Evolutionary conservation across 2,329 filamentous ascomycete species (phyloP).

Genomic region (Aspergillus carbonarius): DNA sequence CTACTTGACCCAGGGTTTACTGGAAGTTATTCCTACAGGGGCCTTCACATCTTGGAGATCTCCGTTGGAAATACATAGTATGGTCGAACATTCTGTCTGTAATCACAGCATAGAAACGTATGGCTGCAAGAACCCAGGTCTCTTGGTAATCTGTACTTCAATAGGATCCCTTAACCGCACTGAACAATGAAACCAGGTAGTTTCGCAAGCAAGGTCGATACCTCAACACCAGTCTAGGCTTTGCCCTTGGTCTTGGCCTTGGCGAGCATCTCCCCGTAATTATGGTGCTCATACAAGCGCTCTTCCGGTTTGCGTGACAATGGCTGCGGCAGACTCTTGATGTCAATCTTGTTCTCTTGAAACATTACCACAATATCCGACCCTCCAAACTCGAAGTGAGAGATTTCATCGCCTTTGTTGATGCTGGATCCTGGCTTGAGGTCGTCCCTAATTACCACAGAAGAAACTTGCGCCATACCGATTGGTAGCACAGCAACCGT

Average conservation of each 20-base stretch:
- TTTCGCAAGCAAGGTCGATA: background rate
- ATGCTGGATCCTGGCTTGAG: slow-evolving; percentile 20
- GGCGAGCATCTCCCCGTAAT: background rate
- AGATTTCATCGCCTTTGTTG: slow-evolving; percentile 46
- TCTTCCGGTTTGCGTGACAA: background rate
- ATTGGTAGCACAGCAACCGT: slow-evolving; percentile 46
- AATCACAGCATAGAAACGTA: background rate
- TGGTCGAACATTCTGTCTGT: background rate
- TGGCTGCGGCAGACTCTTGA: background rate
- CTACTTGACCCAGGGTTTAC: no score
- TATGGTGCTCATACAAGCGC: background rate
- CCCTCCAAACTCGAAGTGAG: slow-evolving; percentile 46
- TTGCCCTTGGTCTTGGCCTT: background rate
- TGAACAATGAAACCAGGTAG: background rate
- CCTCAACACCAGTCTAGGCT: background rate
- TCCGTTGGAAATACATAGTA: no score
- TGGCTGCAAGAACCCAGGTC: background rate
- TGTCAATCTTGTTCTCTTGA: slow-evolving; percentile 16
- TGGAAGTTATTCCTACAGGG: no score
- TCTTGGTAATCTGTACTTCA: background rate
- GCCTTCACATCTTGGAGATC: background rate
- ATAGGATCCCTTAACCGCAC: background rate
- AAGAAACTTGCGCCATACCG: slow-evolving; percentile 48
- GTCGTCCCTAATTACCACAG: slow-evolving; percentile 31
- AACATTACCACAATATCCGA: slow-evolving; percentile 46